Base-by-base conservation (phyloP, 352 stramenopile genomes). In the Globisporangium parvum region DNA sequence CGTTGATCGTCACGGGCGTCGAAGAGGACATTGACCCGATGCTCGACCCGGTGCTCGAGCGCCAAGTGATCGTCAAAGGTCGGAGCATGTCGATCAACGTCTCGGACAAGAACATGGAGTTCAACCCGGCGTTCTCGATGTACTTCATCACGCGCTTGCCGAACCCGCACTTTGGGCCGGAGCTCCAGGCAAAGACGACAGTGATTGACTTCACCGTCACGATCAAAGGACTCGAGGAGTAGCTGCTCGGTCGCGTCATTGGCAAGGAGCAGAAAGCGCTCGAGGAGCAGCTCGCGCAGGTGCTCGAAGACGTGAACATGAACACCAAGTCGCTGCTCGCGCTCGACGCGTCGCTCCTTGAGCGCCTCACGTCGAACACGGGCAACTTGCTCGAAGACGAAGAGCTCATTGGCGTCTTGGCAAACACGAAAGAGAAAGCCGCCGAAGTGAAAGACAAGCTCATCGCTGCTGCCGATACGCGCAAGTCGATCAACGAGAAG, bases 11-110 rank as follows among this genome's bases (percentile, higher is more conserved):
- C 21, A 92, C 93, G 3, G 93, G 92, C 51, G 94, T 99, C 0
- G 96, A 99, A 75, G 93, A 98, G 78, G 96, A 99, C 26, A 98
- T 99, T 53, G 97, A 99, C 51, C 96, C 96, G 14, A 98, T 99
- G 93, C 67, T 99, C 24, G 96, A 99, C 66, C 96, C 96, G 3
- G 92, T 99, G 24, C 63, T 99, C 56, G 96, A 99, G 66, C 97
- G 96, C 58, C 92, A 98, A 73, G 94, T 99, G 57, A 96, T 98
- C 48, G 65, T 92, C 21, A 98, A 98, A 71, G 96, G 96, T 1
- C 95, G 96, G 46, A 94, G 90, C 60, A 96, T 98, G 80, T 98
- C 96, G 37, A 96, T 99, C 65, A 98, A 98, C 57, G 91, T 99
- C 5, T 98, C 93, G 48, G 96, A 99, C 80, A 99, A 99, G 76